Base-by-base conservation (phyloP, 768 basidiomycete genomes). In the Amanita rimosa region DNA sequence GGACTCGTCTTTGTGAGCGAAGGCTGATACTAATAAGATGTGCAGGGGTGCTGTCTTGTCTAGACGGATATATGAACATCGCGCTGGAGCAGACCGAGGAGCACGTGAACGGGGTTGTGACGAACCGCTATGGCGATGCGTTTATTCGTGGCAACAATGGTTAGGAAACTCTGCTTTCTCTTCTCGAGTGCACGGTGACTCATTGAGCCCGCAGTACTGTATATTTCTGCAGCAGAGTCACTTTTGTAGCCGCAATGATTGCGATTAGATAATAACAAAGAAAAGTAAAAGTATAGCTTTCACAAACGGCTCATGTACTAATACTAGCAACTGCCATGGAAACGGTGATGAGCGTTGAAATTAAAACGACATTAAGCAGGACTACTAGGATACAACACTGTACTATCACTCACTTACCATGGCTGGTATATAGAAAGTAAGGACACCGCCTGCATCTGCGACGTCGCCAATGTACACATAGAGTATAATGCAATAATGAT, bases 41-140 rank as follows among this genome's bases (percentile, higher is more conserved):
- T 14, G 11, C 52, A 98, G 95, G 95, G 16, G 74, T 93, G 3
- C 68, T 99, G 11, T 94, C 92, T 3, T 98, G 96, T 60, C 75
- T 98, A 19, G 96, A 98, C 65, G 94, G 94, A 0, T 98, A 96
- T 65, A 98, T 99, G 96, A 98, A 98, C 67, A 95, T 98, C 44
- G 96, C 92, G 11, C 68, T 98, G 31, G 96, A 99, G 66, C 89
- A 96, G 64, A 96, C 94, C 3, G 92, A 96, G 66, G 96, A 99
- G 66, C 81, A 93, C 63, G 89, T 94, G 8, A 83, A 87, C 53
- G 93, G 93, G 3, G 58, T 66, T n/a, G 75, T 87, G 42, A 94
- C 88, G 29, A 95, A 94, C 60, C 76, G 73, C 52, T 97, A 95
- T 57, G 93, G 95, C 1, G 94, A 99, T 64, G 85, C 93, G 21